Evolutionary conservation across 2,329 filamentous ascomycete genomes (phyloP).

Genomic region (Myriosclerotinia duriaeana): DNA sequence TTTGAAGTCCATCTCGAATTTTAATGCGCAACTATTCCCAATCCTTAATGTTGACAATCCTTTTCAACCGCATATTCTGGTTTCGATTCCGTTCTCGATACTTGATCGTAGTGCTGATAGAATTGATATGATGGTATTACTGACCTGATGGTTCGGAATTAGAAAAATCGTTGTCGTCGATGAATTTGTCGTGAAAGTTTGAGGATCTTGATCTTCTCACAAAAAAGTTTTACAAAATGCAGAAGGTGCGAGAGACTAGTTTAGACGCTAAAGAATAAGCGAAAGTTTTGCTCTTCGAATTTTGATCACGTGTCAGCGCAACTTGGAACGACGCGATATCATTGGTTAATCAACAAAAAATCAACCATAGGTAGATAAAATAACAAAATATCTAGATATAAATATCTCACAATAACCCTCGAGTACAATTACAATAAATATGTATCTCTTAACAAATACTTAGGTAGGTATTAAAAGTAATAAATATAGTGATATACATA

Average conservation of each 20-base stretch:
- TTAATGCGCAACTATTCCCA: conserved; percentile 15
- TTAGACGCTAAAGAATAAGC: conserved; percentile 19
- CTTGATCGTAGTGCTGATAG: background rate
- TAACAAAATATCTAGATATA: too few species aligned
- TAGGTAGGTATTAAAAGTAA: too few species aligned
- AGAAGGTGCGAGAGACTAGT: conserved; percentile 23
- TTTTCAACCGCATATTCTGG: conserved; percentile 4
- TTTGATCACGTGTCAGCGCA: background rate
- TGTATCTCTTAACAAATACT: too few species aligned
- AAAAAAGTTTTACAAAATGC: conserved; percentile 19
- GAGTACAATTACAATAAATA: too few species aligned
- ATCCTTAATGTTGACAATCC: background rate
- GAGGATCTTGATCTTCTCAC: conserved; percentile 10
- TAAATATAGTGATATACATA: too few species aligned
- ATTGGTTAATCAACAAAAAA: too few species aligned
- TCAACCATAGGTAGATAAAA: too few species aligned
- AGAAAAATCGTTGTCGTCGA: conserved; percentile 44
- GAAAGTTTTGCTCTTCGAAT: background rate
- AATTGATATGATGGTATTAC: conserved; percentile 35
- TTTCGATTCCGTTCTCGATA: conserved; percentile 7
- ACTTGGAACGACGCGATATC: background rate
- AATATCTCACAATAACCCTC: too few species aligned
- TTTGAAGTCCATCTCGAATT: conserved; percentile 4
- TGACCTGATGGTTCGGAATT: conserved; percentile 51
- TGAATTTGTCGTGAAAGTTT: conserved; percentile 23